Evolutionary conservation across 2,329 filamentous ascomycete genomes (phyloP), one percentile per base, ranked within the genome.

Genomic region (Aureobasidium sp.): DNA sequence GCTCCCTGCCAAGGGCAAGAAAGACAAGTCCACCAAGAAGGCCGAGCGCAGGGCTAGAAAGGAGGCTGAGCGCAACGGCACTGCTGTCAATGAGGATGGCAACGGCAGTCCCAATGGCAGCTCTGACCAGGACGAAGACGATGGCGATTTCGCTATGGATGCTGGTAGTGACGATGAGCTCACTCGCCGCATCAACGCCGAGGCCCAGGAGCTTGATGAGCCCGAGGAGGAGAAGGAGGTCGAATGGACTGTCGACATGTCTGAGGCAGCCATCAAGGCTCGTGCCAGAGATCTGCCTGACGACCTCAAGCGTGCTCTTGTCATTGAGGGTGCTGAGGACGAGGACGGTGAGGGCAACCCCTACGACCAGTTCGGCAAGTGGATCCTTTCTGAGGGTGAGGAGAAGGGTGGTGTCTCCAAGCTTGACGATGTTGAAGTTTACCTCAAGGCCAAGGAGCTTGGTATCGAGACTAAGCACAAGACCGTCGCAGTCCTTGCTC

Each of bases 161-260:
- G 89, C 85, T 67, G 87, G 84, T 66, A 96, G 91, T 72, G 93
- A 97, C 72, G 92, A 97, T 73, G 94, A 97, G 77, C 87, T 96
- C 68, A 90, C 87, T 70, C 89, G 90, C 74, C 83, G 82, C 68
- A 88, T 87, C 76, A 85, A 86, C 65, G 80, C 81, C 64, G 84
- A 84, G 66, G 87, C 87, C 67, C 81, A 86, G 70, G 87, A 88
- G 72, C 87, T 97, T 71, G 89, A 89, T 70, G 83, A 83, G 49
- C 78, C 80, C 29, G 82, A 85, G 61, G 85, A 88, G 70, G 82
- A 85, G 71, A 90, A 92, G 76, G 90, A 97, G 67, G 87, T 96
- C 66, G 85, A 96, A 68, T 99, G 94, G 94, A 90, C 92, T 65
- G 90, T 97, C 64, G 94, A 99, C 75, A 94, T 95, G 80, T 97